Percentiles rank a stretch among this genome's conserved stretches.
Evolutionary conservation across 2,329 filamentous ascomycete species (phyloP).

Genomic region (Diaporthe longicolla): DNA sequence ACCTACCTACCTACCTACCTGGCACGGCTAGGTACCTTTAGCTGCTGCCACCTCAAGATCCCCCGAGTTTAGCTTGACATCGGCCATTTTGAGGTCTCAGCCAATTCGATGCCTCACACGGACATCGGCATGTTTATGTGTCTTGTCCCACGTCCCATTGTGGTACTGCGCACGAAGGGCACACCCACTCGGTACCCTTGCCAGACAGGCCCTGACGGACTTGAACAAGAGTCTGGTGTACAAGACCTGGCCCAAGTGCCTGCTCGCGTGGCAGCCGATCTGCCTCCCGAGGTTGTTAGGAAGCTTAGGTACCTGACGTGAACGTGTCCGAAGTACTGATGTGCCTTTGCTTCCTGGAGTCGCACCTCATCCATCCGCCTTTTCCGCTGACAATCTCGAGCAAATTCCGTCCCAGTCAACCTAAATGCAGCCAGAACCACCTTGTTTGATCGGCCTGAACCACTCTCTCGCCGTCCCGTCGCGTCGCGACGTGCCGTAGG

Average conservation of each 20-base stretch:
- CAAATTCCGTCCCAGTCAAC: neutral
- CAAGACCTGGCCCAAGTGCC: neutral
- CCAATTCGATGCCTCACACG: conserved; percentile 1
- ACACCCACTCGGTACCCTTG: neutral
- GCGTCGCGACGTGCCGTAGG: neutral
- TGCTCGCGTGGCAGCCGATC: too few species aligned
- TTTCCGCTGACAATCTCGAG: neutral
- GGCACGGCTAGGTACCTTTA: neutral
- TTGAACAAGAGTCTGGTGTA: neutral
- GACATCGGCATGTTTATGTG: conserved; percentile 5
- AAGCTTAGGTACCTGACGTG: neutral
- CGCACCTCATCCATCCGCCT: too few species aligned
- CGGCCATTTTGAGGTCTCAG: conserved; percentile 12
- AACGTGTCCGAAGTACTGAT: too few species aligned
- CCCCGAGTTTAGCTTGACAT: neutral
- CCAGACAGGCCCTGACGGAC: neutral
- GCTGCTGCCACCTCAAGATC: neutral
- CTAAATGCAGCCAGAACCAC: neutral
- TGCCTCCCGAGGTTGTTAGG: too few species aligned
- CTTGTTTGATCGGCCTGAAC: neutral
- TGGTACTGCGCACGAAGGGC: neutral
- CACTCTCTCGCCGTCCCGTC: neutral
- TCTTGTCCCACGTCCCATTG: conserved; percentile 3
- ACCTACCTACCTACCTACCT: too few species aligned
- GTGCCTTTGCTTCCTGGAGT: neutral